These are phyloP conservation scores for Saccharomyces jurei DNA, from an alignment of 805 yeast species.

Conservation along the genomic window DNA sequence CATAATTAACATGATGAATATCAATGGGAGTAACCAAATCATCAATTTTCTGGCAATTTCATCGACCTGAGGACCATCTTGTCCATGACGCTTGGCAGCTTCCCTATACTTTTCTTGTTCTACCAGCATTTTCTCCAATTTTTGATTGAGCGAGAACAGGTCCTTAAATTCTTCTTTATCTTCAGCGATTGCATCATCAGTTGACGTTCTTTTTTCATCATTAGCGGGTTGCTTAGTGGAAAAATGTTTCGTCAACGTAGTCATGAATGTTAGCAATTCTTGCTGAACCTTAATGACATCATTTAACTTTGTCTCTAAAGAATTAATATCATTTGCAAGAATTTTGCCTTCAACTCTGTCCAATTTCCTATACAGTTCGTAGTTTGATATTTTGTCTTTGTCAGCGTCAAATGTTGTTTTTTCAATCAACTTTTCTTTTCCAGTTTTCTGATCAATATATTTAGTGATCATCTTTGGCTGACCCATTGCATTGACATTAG, in stretches of 20 bases:
- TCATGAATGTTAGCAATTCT: slow-evolving; percentile 17
- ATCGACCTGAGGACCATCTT: slow-evolving; percentile 22
- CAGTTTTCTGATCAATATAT: slow-evolving; percentile 31
- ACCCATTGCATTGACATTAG: slow-evolving; percentile 41
- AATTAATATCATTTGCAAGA: slow-evolving; percentile 28
- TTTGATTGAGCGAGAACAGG: slow-evolving; percentile 22
- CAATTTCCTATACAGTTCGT: slow-evolving; percentile 23
- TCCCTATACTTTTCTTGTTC: slow-evolving; percentile 28
- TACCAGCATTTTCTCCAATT: slow-evolving; percentile 23
- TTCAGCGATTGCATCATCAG: slow-evolving; percentile 1
- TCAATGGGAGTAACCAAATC: slow-evolving; percentile 27
- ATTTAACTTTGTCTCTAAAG: slow-evolving; percentile 19
- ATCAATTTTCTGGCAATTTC: slow-evolving; percentile 24
- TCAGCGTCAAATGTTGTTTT: slow-evolving; percentile 19
- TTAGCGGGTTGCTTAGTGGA: background rate
- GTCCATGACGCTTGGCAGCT: slow-evolving; percentile 10
- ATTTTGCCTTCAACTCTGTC: slow-evolving; percentile 30
- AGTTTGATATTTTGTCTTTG: slow-evolving; percentile 17
- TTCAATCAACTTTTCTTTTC: slow-evolving; percentile 27
- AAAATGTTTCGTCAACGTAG: slow-evolving; percentile 9
- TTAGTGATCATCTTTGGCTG: slow-evolving; percentile 41
- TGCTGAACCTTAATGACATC: slow-evolving; percentile 19
- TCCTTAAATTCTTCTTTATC: slow-evolving; percentile 18
- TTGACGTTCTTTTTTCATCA: slow-evolving; percentile 1
- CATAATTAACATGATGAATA: slow-evolving; percentile 25